Percentiles rank a stretch among this genome's conserved stretches.
These are phyloP conservation scores for Erodium texanum DNA, from an alignment of 441 rosid genomes.

Conservation along the genomic window DNA sequence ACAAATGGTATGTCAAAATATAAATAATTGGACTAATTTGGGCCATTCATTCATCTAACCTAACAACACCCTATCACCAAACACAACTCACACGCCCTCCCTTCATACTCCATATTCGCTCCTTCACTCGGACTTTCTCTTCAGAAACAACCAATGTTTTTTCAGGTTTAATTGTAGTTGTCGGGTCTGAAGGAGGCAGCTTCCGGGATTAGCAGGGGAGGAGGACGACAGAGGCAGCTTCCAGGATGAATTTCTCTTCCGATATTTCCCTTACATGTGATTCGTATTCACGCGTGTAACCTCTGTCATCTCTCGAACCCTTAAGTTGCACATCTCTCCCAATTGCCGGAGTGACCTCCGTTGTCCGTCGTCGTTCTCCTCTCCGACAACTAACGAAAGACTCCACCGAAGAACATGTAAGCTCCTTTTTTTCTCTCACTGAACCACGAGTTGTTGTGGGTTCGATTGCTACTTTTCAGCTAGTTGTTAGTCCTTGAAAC, in stretches of 20 bases:
- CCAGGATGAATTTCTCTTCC: conserved; percentile 1
- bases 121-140: too few species aligned
- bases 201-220: too few species aligned
- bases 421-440: neutral
- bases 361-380: neutral
- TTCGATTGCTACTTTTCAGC: neutral
- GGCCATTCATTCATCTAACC: too few species aligned
- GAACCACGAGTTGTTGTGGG: neutral
- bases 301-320: neutral
- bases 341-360: conserved; percentile 1
- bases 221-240: too few species aligned
- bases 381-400: neutral
- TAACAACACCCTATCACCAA: too few species aligned
- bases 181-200: too few species aligned
- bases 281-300: neutral
- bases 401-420: neutral
- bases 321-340: neutral
- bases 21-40: too few species aligned
- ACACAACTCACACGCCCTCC: too few species aligned
- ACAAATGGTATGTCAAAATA: too few species aligned
- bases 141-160: too few species aligned
- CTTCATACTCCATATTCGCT: too few species aligned
- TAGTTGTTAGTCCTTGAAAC: neutral
- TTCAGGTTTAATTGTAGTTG: too few species aligned
- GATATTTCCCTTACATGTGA: neutral